Base-by-base conservation (phyloP, 2,329 filamentous ascomycete species). In the Fusarium albidum region DNA sequence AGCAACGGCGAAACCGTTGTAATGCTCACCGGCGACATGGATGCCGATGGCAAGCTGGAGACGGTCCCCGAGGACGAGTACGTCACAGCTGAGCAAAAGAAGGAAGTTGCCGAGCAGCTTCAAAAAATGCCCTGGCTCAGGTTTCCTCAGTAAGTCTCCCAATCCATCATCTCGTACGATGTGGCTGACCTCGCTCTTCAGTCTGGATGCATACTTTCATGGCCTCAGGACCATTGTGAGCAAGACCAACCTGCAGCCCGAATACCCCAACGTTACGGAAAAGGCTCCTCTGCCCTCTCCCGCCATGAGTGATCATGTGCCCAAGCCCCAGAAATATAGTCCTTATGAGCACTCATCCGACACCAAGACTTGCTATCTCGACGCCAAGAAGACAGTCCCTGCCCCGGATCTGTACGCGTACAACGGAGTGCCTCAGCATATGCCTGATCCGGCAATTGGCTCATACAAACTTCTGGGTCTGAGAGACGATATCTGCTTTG, bases 401-500 rank as follows among this genome's bases (percentile, higher is more conserved):
- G 79, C 80, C 0, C 88, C 88, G 1, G 82, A 87, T 57, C 72
- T 90, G 21, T 89, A 84, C 67, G 87, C 85, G 2, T 91, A 90
- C 63, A 76, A 81, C 3, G 90, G 91, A 9, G 77, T 95, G 7
- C 86, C 90, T 2, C 82, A 88, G 64, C 89, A 90, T 11, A 90
- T 92, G 73, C 90, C 92, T 1, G 86, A 92, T 43, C 85, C 91
- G 3, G 82, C 87, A 2, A 83, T 95, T 63, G 92, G 92, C 4
- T 93, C 90, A 0, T 88, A 95, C 68, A 80, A 85, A 12, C 71
- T 92, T 38, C 75, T 96, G 5, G 92, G 90, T 0, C 73, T 96
- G 33, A 80, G 87, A 17, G 82, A 92, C 55, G 88, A 95, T 65
- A 79, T 96, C 12, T 96, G 92, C 74, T 96, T 96, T 69, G 92